A percentile compares a stretch with the other conserved stretches of the same genome.
Evolutionary conservation across 345 rosid species (phyloP).

Genomic region (Populus nigra): DNA sequence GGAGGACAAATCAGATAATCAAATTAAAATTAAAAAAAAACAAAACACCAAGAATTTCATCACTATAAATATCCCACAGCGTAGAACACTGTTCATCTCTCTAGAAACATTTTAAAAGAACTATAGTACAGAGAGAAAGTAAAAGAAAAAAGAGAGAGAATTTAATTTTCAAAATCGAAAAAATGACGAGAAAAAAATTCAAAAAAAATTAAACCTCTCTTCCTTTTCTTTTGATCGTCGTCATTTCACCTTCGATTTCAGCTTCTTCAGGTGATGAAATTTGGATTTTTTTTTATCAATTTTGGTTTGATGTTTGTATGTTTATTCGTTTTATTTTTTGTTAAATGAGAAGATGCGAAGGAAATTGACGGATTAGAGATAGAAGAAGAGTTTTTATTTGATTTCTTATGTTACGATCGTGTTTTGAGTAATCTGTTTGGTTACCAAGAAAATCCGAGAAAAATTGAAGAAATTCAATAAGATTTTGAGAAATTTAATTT

Average conservation of each 20-base stretch:
- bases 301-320: not conserved
- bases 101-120: not conserved
- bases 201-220: not conserved
- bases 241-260: not conserved
- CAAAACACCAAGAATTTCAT: not conserved
- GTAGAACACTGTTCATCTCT: not conserved
- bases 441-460: slow-evolving; percentile 7
- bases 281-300: not conserved
- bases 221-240: not conserved
- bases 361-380: not conserved
- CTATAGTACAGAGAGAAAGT: not conserved
- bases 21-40: too few species aligned
- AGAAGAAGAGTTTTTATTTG: not conserved
- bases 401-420: not conserved
- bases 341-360: not conserved
- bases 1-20: too few species aligned
- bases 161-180: not conserved
- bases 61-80: not conserved
- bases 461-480: not conserved
- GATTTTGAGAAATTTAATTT: not conserved
- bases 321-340: not conserved
- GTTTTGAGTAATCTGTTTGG: slow-evolving; percentile 5
- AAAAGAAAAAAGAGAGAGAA: not conserved
- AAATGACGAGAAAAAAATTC: not conserved
- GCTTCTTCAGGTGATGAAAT: not conserved